Percentiles rank a stretch among this genome's conserved stretches.
Conservation (phyloP, 257 asterid genomes). For the Fraxinus pennsylvanica region DNA sequence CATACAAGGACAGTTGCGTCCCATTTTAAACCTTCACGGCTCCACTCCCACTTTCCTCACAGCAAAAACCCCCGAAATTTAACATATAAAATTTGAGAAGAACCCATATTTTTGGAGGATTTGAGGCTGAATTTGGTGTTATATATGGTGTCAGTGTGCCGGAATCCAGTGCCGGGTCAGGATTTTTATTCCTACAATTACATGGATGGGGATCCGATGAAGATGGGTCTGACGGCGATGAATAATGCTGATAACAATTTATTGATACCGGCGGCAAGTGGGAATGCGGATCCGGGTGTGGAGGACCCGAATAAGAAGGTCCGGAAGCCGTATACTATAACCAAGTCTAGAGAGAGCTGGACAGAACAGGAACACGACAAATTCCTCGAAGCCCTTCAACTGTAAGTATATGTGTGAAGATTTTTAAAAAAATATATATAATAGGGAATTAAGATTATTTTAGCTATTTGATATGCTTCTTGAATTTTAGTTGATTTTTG, state of each 20-base stretch:
- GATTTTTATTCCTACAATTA: constrained; percentile 36
- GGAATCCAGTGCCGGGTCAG: constrained; percentile 55
- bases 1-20: constrained; percentile 38
- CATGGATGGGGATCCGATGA: constrained; percentile 39
- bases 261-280: constrained; percentile 20
- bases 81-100: not conserved
- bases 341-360: constrained; percentile 89
- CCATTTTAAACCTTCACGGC: not conserved
- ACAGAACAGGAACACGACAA: constrained; percentile 81
- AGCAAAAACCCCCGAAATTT: constrained; percentile 1
- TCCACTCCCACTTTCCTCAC: not conserved
- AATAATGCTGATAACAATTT: constrained; percentile 2
- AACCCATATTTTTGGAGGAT: not conserved
- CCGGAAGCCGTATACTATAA: constrained; percentile 80
- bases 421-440: no score
- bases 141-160: constrained; percentile 74
- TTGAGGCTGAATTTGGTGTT: constrained; percentile 4
- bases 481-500: not conserved
- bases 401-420: constrained; percentile 34
- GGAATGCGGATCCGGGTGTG: constrained; percentile 30
- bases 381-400: constrained; percentile 60
- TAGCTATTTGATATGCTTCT: not conserved
- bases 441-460: not conserved
- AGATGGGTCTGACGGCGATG: constrained; percentile 40
- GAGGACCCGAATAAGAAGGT: constrained; percentile 72